A percentile compares a stretch with the other conserved stretches of the same genome.
Conservation (phyloP, 345 rosid species). For the Mercurialis annua region DNA sequence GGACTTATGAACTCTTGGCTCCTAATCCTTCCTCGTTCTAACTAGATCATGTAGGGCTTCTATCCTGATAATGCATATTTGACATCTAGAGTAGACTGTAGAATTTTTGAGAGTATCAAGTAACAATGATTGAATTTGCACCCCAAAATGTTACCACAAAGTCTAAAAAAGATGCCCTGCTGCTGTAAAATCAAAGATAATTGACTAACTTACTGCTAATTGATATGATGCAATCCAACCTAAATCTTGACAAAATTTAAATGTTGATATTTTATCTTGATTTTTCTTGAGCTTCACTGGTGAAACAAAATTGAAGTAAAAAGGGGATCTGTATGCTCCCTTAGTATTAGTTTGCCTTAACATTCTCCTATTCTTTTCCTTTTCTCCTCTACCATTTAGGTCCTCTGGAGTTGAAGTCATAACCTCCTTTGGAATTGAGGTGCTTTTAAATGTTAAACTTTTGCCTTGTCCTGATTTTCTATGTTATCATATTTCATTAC, state of each 20-base stretch:
- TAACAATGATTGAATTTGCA: background rate
- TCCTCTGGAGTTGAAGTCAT: background rate
- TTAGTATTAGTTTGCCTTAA: background rate
- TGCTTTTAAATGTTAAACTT: background rate
- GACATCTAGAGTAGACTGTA: background rate
- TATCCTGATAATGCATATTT: background rate
- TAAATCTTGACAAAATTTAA: no score
- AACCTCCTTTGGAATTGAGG: background rate
- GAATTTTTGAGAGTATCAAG: background rate
- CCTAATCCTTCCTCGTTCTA: background rate
- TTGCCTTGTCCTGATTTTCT: background rate
- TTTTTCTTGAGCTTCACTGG: no score
- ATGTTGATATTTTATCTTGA: no score
- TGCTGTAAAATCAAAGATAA: no score
- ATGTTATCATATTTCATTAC: background rate
- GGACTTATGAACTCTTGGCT: background rate
- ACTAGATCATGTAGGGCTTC: background rate
- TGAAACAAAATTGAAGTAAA: no score
- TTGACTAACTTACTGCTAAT: no score
- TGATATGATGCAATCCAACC: no score
- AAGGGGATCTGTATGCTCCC: no score
- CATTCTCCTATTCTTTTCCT: background rate
- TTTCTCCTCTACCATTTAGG: no score
- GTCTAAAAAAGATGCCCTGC: background rate
- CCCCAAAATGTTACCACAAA: background rate